Evolutionary conservation across 2,329 filamentous ascomycete species (phyloP).

Genomic region (Hymenotorrendiella dingleyae): DNA sequence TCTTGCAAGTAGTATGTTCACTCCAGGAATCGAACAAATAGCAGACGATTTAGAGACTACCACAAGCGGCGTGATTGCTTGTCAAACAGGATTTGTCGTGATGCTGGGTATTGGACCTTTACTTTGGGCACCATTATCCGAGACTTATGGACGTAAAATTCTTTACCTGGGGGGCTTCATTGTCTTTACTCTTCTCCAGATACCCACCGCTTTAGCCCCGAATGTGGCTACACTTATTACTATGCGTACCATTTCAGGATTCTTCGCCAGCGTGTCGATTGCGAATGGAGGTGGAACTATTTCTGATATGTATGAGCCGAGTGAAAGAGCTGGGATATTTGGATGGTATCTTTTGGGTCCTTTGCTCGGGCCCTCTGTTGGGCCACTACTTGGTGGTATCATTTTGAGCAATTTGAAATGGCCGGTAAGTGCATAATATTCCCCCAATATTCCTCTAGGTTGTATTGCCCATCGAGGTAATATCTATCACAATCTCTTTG

Average conservation of each 20-base stretch:
- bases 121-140: constrained; percentile 16
- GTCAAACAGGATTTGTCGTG: constrained; percentile 35
- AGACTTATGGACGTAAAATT: constrained; percentile 21
- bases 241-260: constrained; percentile 43
- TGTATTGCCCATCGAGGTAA: too few relatives aligned
- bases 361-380: constrained; percentile 28
- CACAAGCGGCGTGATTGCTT: constrained; percentile 50
- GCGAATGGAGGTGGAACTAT: constrained; percentile 38
- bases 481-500: too few relatives aligned
- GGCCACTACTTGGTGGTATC: constrained; percentile 25
- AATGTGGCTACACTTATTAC: constrained; percentile 38
- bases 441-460: too few relatives aligned
- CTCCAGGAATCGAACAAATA: constrained; percentile 42
- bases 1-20: constrained; percentile 39
- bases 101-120: constrained; percentile 18
- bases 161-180: constrained; percentile 35
- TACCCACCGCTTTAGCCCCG: constrained; percentile 58
- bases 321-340: constrained; percentile 27
- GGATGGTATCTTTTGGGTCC: constrained; percentile 25
- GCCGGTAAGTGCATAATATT: too few relatives aligned
- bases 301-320: constrained; percentile 34
- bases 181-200: constrained; percentile 37
- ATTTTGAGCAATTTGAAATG: constrained; percentile 45
- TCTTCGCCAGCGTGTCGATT: constrained; percentile 41
- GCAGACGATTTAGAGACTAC: constrained; percentile 40